Evolutionary conservation across 495 filamentous ascomycete genomes (phyloP).

Genomic region (Bryoglossum gracile): DNA sequence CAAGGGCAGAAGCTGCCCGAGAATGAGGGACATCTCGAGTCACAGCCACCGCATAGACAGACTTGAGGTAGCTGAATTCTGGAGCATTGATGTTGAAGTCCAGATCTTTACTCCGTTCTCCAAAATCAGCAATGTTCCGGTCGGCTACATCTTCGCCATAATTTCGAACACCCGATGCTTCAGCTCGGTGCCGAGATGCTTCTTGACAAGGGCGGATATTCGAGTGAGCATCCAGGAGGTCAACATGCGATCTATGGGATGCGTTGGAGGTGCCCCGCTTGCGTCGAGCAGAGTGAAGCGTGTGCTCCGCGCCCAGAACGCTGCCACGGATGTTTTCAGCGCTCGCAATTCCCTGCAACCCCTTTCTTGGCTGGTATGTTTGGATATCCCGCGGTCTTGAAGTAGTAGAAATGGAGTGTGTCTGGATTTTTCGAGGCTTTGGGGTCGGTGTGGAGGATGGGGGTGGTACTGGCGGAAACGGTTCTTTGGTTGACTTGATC

Average conservation of each 20-base stretch:
- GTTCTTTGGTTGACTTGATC: constrained; percentile 1
- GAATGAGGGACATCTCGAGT: not conserved
- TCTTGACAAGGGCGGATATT: constrained; percentile 34
- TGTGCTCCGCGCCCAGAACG: not conserved
- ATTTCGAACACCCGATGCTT: constrained; percentile 39
- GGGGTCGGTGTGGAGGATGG: not conserved
- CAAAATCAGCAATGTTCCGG: constrained; percentile 34
- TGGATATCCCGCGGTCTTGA: constrained; percentile 4
- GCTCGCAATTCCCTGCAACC: not conserved
- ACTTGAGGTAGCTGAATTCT: constrained; percentile 21
- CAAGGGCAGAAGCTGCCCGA: not conserved
- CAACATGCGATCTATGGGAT: constrained; percentile 29
- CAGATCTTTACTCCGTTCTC: not conserved
- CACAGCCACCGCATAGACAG: constrained; percentile 3
- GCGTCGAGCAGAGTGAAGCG: constrained; percentile 10
- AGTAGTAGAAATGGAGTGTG: not conserved
- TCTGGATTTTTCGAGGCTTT: too few species aligned
- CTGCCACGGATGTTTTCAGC: not conserved
- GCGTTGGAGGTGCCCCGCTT: constrained; percentile 11
- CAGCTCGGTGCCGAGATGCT: constrained; percentile 26
- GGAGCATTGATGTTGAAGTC: constrained; percentile 19
- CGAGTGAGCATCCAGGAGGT: constrained; percentile 45
- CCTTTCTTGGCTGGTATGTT: constrained; percentile 10
- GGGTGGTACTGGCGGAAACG: not conserved
- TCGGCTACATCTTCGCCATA: constrained; percentile 52